Evolutionary conservation across 192 early-diverging fungal genomes (phyloP).

Genomic region (Chytriomyces confervae): DNA sequence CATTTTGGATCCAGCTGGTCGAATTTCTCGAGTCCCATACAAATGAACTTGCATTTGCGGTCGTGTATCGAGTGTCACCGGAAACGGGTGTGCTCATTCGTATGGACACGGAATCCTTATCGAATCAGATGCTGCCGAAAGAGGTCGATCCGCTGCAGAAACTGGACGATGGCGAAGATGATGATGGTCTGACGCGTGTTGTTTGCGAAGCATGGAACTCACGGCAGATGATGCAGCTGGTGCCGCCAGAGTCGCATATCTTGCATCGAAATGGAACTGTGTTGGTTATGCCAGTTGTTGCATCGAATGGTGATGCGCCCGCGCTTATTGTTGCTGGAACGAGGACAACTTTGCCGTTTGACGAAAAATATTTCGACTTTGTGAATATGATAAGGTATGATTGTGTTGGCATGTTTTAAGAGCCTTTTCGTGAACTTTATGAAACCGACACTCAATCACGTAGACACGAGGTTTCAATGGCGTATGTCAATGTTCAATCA

Average conservation of each 20-base stretch:
- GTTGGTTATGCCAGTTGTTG: slow-evolving; percentile 37
- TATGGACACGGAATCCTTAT: no score
- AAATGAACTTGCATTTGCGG: slow-evolving; percentile 21
- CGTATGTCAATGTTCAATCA: slow-evolving; percentile 15
- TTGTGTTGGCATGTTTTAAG: no score
- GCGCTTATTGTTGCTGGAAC: slow-evolving; percentile 39
- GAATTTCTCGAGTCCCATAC: background rate
- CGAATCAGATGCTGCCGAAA: no score
- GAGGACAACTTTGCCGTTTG: slow-evolving; percentile 22
- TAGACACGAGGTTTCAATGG: slow-evolving; percentile 24
- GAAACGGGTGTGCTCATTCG: background rate
- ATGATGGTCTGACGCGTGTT: background rate
- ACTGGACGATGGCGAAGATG: background rate
- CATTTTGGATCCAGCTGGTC: background rate
- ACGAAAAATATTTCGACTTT: slow-evolving; percentile 31
- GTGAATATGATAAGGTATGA: slow-evolving; percentile 4
- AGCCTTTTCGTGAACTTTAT: background rate
- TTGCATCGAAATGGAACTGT: slow-evolving; percentile 9
- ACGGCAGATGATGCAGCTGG: background rate
- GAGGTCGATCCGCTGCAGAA: no score
- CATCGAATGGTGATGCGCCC: slow-evolving; percentile 14
- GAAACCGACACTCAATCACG: background rate
- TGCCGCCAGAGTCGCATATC: background rate
- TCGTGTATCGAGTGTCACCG: background rate
- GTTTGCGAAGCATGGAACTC: slow-evolving; percentile 32